Evolutionary conservation across 116 monocot species (phyloP).

Genomic region (Papilionanthe hybrid): DNA sequence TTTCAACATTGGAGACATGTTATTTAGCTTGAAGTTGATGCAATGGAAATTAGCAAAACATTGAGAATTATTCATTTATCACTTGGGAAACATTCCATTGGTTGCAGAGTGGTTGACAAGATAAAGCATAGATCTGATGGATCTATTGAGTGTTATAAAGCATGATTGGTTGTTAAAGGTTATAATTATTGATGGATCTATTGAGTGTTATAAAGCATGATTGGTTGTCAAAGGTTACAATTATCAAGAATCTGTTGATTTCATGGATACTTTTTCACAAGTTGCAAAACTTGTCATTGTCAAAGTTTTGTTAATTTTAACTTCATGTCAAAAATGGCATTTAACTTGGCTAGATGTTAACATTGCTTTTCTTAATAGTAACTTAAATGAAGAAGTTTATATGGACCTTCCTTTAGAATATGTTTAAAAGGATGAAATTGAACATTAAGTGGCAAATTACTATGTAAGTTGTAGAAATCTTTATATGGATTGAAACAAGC

Average conservation of each 20-base stretch:
- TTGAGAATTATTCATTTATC: not conserved
- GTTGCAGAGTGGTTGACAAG: not conserved
- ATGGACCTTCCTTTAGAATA: no score
- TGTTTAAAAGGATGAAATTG: no score
- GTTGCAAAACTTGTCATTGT: not conserved
- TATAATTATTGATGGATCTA: not conserved
- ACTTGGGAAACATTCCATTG: not conserved
- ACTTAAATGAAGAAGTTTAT: no score
- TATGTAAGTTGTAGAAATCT: no score
- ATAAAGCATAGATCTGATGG: not conserved
- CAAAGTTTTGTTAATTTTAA: not conserved
- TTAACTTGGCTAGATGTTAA: no score
- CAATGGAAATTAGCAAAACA: not conserved
- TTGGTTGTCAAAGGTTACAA: not conserved
- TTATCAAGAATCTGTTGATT: not conserved
- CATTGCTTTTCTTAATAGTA: no score
- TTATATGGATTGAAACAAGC: no score
- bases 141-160: not conserved
- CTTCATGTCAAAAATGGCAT: no score
- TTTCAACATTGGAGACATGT: not conserved
- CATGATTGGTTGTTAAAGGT: not conserved
- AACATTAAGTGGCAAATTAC: no score
- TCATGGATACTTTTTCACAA: not conserved
- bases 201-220: not conserved
- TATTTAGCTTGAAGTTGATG: not conserved